Base-by-base conservation (phyloP, 306 rosid species). In the Comarum palustre region DNA sequence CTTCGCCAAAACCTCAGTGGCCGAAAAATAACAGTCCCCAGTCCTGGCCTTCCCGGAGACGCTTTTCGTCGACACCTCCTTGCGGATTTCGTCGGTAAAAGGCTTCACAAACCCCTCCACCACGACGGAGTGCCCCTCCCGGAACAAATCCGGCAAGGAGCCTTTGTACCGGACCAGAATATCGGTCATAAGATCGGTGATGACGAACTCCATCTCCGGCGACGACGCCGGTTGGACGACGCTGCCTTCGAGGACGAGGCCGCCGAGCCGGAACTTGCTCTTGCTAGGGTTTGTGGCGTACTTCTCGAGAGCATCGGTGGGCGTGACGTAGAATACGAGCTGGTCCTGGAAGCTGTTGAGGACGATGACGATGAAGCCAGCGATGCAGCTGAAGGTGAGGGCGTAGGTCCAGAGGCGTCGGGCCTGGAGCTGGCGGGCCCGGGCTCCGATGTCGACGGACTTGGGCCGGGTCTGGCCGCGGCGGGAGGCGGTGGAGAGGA, bases 101-200 rank as follows among this genome's bases (percentile, higher is more conserved):
- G 97, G 99, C 82, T 87, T 94, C 16, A 94, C 89, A 43, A 91
- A 83, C 17, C 99, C 99, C 73, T 91, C 97, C 6, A 81, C 96
- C 69, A 94, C 97, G 42, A 86, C 96, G 6, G 99, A 91, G 65
- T 94, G 97, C 0, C 99, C 99, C 66, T 94, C 99, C 57, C 97
- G 76, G 46, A 94, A 94, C 82, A 94, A 73, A 75, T 94, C 99
- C 2, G 97, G 99, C 69, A 94, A 60, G 0, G 95, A 83, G 1
- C 99, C 99, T 29, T 87, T 19, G 70, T 81, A 83, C 10, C 96
- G 88, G 64, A 94, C 96, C 32, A 94, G 78, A 2, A 94, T 94
- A 69, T 94, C 99, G 3, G 97, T 89, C 72, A 91, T 79, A 58
- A 94, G 80, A 76, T 94, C 99, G 8, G 99, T 88, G 80, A 94